phyloP scores from a whole-genome alignment of 2,329 filamentous ascomycete genomes.

The Ophiosphaerella korrae region DNA sequence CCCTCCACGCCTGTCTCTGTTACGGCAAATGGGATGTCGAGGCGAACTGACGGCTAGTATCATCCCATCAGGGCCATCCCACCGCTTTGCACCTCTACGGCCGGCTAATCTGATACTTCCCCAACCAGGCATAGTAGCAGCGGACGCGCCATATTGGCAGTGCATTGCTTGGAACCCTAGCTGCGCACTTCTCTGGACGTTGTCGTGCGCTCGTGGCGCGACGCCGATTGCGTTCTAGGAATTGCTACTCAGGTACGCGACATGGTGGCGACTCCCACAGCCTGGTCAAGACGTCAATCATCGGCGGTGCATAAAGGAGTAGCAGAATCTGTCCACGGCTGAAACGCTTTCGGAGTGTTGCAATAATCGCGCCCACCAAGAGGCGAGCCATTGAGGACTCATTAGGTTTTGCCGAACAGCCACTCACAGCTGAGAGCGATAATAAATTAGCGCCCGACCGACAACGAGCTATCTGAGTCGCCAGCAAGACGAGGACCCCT shows the following conservation, averaged over 20 bases:
- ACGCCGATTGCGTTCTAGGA: slow-evolving; percentile 14
- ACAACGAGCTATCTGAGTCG: slow-evolving; percentile 39
- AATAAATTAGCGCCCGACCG: slow-evolving; percentile 45
- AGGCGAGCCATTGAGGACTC: slow-evolving; percentile 39
- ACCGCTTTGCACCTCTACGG: slow-evolving; percentile 26
- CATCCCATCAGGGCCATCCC: slow-evolving; percentile 28
- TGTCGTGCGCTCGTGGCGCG: slow-evolving; percentile 38
- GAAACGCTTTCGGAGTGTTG: slow-evolving; percentile 43
- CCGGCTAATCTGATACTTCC: slow-evolving; percentile 41
- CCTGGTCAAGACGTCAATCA: slow-evolving; percentile 31
- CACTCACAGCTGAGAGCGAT: slow-evolving; percentile 39
- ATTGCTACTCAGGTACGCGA: slow-evolving; percentile 40
- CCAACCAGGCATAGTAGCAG: slow-evolving; percentile 31
- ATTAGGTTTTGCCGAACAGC: slow-evolving; percentile 43
- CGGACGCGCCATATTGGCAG: slow-evolving; percentile 36
- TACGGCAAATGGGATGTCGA: slow-evolving; percentile 42
- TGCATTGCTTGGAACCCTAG: slow-evolving; percentile 13
- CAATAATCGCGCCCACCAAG: slow-evolving; percentile 34
- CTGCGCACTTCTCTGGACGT: slow-evolving; percentile 23
- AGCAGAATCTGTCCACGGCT: slow-evolving; percentile 31
- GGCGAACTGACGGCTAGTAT: slow-evolving; percentile 28
- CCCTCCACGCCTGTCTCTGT: slow-evolving; percentile 28
- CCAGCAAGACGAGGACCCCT: slow-evolving; percentile 34
- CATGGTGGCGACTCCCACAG: slow-evolving; percentile 30
- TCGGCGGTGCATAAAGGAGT: slow-evolving; percentile 44